Percentiles rank a stretch among this genome's conserved stretches.
Conservation (phyloP, 2,329 filamentous ascomycete species). For the Karstenula rhodostoma region DNA sequence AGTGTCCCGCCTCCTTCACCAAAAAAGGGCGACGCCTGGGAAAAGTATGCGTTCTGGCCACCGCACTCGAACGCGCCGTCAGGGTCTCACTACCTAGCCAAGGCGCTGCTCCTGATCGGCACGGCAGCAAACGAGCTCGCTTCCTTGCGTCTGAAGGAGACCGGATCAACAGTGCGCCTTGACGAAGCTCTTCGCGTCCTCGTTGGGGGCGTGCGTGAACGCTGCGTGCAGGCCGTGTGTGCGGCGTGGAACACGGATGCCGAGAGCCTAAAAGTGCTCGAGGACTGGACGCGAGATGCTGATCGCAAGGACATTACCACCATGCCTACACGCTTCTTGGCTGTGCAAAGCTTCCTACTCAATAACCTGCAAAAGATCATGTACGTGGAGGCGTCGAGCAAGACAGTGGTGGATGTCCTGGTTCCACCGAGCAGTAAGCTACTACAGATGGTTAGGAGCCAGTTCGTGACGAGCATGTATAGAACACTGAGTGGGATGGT, state of each 20-base stretch:
- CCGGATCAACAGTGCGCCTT: conserved; percentile 56
- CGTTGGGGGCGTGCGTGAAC: conserved; percentile 80
- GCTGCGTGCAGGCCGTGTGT: conserved; percentile 84
- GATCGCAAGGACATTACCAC: conserved; percentile 88
- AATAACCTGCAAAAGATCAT: conserved; percentile 93
- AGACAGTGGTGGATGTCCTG: conserved; percentile 81
- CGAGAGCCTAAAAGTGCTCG: conserved; percentile 88
- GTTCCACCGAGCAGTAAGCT: conserved; percentile 85
- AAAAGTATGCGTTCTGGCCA: conserved; percentile 95
- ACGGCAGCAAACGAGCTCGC: conserved; percentile 87
- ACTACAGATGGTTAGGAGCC: conserved; percentile 86
- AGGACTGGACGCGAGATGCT: conserved; percentile 87
- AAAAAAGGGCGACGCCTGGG: conserved; percentile 82
- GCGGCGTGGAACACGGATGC: conserved; percentile 93
- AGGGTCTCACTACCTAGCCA: conserved; percentile 88
- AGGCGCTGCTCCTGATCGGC: conserved; percentile 83
- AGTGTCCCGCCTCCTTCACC: conserved; percentile 80
- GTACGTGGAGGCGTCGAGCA: conserved; percentile 86
- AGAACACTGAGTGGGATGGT: conserved; percentile 95
- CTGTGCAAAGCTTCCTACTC: conserved; percentile 84
- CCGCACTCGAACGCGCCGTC: conserved; percentile 91
- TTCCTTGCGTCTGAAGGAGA: conserved; percentile 72
- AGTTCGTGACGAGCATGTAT: conserved; percentile 94
- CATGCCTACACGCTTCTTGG: conserved; percentile 85
- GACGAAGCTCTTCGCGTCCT: conserved; percentile 78